Percentiles rank a stretch among this genome's conserved stretches.
phyloP scores from a whole-genome alignment of 495 filamentous ascomycete species.

The Trichoderma reesei region DNA sequence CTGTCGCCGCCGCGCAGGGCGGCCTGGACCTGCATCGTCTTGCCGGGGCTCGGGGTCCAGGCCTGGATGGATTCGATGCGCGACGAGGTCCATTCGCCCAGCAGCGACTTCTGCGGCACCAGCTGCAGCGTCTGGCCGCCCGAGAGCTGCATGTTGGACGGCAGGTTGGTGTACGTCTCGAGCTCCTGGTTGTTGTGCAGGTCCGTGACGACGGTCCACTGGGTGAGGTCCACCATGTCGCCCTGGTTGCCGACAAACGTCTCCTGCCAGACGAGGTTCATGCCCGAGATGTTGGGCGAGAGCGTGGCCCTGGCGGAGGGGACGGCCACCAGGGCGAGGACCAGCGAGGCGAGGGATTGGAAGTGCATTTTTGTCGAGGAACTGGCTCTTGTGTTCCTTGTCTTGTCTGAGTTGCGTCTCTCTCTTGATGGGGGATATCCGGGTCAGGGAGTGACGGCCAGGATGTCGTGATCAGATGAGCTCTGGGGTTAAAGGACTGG shows the following conservation, averaged over 20 bases:
- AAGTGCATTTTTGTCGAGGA: slow-evolving; percentile 22
- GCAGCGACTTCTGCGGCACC: slow-evolving; percentile 28
- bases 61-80: slow-evolving; percentile 35
- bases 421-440: too few species aligned
- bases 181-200: slow-evolving; percentile 31
- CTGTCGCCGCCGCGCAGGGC: slow-evolving; percentile 33
- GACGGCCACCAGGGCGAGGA: slow-evolving; percentile 17
- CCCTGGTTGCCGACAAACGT: slow-evolving; percentile 23
- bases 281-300: slow-evolving; percentile 22
- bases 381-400: too few species aligned
- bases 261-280: slow-evolving; percentile 24
- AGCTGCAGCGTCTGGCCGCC: slow-evolving; percentile 27
- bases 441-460: background rate
- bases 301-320: slow-evolving; percentile 20
- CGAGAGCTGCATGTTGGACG: slow-evolving; percentile 26
- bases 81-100: slow-evolving; percentile 39
- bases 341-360: slow-evolving; percentile 16
- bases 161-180: slow-evolving; percentile 23
- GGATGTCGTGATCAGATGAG: background rate
- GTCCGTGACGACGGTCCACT: slow-evolving; percentile 23
- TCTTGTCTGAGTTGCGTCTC: too few species aligned
- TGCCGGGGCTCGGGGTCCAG: slow-evolving; percentile 33
- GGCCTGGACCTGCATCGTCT: slow-evolving; percentile 30
- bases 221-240: slow-evolving; percentile 16
- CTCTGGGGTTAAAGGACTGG: background rate